These are phyloP conservation scores for Lizonia empirigonia DNA, from an alignment of 2,329 filamentous ascomycete genomes.

Conservation along the genomic window DNA sequence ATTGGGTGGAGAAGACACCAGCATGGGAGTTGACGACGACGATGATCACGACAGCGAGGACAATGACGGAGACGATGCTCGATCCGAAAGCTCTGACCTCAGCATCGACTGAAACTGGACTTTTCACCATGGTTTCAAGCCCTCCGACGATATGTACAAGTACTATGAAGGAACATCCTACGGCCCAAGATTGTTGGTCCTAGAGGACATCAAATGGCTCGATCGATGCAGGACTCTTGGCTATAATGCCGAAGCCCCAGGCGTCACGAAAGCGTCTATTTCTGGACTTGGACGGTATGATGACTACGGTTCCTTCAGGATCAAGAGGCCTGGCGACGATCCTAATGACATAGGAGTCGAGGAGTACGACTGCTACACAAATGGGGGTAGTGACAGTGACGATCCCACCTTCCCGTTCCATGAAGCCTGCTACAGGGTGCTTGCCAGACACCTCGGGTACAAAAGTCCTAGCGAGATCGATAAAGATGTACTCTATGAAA, in stretches of 20 bases:
- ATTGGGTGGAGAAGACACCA: background rate
- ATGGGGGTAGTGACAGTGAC: background rate
- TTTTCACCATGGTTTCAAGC: background rate
- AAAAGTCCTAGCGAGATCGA: conserved; percentile 8
- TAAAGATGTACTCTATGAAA: conserved; percentile 21
- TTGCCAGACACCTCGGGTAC: conserved; percentile 20
- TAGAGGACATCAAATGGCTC: conserved; percentile 22
- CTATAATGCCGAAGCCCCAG: conserved; percentile 17
- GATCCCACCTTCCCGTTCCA: conserved; percentile 25
- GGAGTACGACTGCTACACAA: conserved; percentile 10
- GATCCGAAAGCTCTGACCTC: conserved; percentile 13
- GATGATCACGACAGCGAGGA: background rate
- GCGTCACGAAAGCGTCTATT: conserved; percentile 20
- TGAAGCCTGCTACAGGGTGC: conserved; percentile 24
- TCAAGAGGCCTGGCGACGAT: conserved; percentile 11
- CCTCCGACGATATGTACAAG: background rate
- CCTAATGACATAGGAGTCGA: conserved; percentile 12
- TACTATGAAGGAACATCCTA: conserved; percentile 18
- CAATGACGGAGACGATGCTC: background rate
- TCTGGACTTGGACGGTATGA: conserved; percentile 19
- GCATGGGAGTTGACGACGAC: background rate
- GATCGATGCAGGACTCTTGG: conserved; percentile 19
- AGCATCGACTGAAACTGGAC: too few relatives aligned
- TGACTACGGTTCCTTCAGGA: conserved; percentile 14
- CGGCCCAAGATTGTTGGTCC: conserved; percentile 18